Evolutionary conservation across 2,329 filamentous ascomycete genomes (phyloP).

Genomic region (Verticillium albo-atrum): DNA sequence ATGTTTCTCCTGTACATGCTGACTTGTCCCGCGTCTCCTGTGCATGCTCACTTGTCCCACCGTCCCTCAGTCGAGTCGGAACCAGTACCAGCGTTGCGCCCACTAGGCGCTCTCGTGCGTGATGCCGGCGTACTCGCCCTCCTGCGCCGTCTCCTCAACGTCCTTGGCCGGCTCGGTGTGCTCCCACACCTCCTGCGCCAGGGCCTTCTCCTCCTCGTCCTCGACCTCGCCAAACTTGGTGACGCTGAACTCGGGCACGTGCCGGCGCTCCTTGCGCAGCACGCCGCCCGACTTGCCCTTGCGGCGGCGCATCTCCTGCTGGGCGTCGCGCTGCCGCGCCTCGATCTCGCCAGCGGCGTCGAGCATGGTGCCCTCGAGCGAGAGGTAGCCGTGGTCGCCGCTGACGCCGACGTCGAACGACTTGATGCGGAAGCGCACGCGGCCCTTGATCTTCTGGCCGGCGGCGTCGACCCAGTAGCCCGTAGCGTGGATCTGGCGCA

Average conservation of each 20-base stretch:
- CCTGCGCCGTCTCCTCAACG: background rate
- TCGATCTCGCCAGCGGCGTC: slow-evolving; percentile 60
- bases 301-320: slow-evolving; percentile 40
- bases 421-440: slow-evolving; percentile 71
- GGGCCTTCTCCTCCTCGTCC: slow-evolving; percentile 32
- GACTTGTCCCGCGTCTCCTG: too few relatives aligned
- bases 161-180: slow-evolving; percentile 9
- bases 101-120: background rate
- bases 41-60: too few relatives aligned
- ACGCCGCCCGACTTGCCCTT: slow-evolving; percentile 11
- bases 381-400: slow-evolving; percentile 73
- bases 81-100: background rate
- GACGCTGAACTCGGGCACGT: slow-evolving; percentile 50
- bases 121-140: slow-evolving; percentile 2
- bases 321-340: slow-evolving; percentile 41
- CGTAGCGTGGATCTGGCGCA: slow-evolving; percentile 47
- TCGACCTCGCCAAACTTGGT: slow-evolving; percentile 48
- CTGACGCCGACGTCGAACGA: slow-evolving; percentile 80
- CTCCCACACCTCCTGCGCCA: slow-evolving; percentile 13
- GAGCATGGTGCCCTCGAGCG: slow-evolving; percentile 85
- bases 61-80: background rate
- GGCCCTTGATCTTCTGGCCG: slow-evolving; percentile 66
- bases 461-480: slow-evolving; percentile 73
- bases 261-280: slow-evolving; percentile 24
- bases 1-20: too few relatives aligned